Percentiles rank a stretch among this genome's conserved stretches.
Evolutionary conservation across 2,329 filamentous ascomycete species (phyloP).

Genomic region (Colletotrichum nymphaeae): DNA sequence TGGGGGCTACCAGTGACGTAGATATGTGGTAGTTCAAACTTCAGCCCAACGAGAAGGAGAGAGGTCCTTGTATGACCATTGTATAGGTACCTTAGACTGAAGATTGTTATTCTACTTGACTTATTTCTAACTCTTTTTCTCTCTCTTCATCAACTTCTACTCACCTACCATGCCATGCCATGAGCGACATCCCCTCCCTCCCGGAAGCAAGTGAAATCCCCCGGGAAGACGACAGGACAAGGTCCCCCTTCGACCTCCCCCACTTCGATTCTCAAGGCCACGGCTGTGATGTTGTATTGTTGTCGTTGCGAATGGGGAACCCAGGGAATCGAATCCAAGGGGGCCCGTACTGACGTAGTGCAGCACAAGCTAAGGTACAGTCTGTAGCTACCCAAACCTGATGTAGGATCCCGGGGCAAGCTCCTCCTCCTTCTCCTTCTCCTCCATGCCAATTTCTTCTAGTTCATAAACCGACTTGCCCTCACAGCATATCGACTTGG

Average conservation of each 20-base stretch:
- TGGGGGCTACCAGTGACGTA: slow-evolving; percentile 15
- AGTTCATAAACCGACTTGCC: not conserved
- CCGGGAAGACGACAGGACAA: not conserved
- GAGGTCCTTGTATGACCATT: not conserved
- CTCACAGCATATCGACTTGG: not conserved
- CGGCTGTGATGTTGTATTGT: not conserved
- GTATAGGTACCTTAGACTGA: not conserved
- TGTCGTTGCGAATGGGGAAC: not conserved
- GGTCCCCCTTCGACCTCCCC: not conserved
- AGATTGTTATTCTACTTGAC: not conserved
- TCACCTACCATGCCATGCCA: not conserved
- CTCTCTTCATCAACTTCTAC: not conserved
- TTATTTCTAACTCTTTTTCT: not conserved
- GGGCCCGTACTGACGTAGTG: slow-evolving; percentile 26
- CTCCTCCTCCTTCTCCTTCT: not conserved
- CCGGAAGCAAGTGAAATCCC: not conserved
- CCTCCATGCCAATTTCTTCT: not conserved
- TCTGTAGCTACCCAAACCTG: not conserved
- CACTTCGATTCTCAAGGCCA: not conserved
- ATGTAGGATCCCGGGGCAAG: not conserved
- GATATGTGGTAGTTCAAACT: not conserved
- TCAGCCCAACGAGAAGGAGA: not conserved
- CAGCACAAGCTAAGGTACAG: slow-evolving; percentile 8
- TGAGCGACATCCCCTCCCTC: not conserved
- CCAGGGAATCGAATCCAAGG: not conserved